Conservation (phyloP, 2,329 filamentous ascomycete genomes). For the Shiraia sp. region DNA sequence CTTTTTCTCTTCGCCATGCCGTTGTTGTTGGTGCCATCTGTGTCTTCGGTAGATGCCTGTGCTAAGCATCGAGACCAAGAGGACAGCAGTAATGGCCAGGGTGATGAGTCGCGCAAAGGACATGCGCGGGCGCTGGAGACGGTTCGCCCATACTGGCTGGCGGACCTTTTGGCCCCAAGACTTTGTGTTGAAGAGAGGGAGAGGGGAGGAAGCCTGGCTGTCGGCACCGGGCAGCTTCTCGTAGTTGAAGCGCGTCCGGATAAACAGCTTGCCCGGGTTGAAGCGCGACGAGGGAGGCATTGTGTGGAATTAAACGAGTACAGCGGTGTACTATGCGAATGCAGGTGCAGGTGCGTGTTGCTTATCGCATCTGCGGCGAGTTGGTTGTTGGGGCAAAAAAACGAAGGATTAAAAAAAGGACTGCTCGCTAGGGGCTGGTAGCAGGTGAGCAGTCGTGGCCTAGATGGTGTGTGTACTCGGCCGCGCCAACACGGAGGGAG, state of each 20-base stretch:
- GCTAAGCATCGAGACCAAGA: slow-evolving; percentile 48
- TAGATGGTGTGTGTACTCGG: slow-evolving; percentile 10
- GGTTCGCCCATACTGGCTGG: slow-evolving; percentile 44
- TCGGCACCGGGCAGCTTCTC: slow-evolving; percentile 50
- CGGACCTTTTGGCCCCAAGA: slow-evolving; percentile 39
- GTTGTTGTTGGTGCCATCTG: slow-evolving; percentile 37
- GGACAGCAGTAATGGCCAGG: slow-evolving; percentile 46
- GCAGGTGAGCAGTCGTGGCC: too few relatives aligned
- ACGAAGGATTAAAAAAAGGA: too few relatives aligned
- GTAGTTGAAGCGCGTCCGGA: slow-evolving; percentile 50
- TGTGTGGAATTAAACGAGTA: neutral
- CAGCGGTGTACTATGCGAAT: too few relatives aligned
- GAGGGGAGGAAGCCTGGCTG: slow-evolving; percentile 45
- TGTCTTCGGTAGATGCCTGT: slow-evolving; percentile 48
- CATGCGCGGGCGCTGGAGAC: slow-evolving; percentile 47
- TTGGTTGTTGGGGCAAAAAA: neutral
- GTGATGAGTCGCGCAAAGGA: slow-evolving; percentile 49
- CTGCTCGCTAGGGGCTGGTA: slow-evolving; percentile 7
- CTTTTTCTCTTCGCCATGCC: slow-evolving; percentile 37
- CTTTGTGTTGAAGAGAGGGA: slow-evolving; percentile 45
- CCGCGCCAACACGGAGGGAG: slow-evolving; percentile 14
- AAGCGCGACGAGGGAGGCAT: slow-evolving; percentile 35
- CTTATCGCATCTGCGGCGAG: slow-evolving; percentile 39
- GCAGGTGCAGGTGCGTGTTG: slow-evolving; percentile 21
- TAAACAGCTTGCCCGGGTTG: slow-evolving; percentile 52